These are phyloP conservation scores for Trichoderma aggressivum DNA, from an alignment of 2,329 filamentous ascomycete species.

Conservation along the genomic window DNA sequence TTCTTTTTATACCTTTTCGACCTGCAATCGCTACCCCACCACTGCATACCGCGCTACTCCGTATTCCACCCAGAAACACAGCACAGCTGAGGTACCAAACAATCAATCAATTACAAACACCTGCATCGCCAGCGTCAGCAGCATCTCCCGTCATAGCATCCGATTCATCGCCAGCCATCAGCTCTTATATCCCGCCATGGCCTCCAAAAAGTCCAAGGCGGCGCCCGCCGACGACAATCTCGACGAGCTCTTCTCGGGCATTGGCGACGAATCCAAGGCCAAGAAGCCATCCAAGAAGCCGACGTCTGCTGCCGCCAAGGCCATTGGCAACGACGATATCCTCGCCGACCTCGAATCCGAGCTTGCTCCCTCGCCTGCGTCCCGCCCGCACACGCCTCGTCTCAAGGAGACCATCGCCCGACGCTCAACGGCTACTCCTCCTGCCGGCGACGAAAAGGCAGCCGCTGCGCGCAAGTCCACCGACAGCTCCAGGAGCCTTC, in stretches of 20 bases:
- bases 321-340: slow-evolving; percentile 64
- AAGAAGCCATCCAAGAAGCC: slow-evolving; percentile 51
- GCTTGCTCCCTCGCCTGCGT: slow-evolving; percentile 68
- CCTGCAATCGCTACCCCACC: slow-evolving; percentile 8
- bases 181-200: slow-evolving; percentile 43
- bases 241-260: slow-evolving; percentile 62
- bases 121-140: not conserved
- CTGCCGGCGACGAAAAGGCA: slow-evolving; percentile 62
- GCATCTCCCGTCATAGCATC: not conserved
- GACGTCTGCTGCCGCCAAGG: slow-evolving; percentile 48
- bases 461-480: slow-evolving; percentile 63
- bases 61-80: not conserved
- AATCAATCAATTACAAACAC: not conserved
- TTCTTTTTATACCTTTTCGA: not conserved
- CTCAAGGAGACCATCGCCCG: slow-evolving; percentile 51
- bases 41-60: slow-evolving; percentile 1
- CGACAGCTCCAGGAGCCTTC: slow-evolving; percentile 70
- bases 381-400: slow-evolving; percentile 80
- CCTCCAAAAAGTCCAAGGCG: slow-evolving; percentile 58
- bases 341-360: slow-evolving; percentile 77
- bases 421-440: slow-evolving; percentile 48
- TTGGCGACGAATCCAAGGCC: slow-evolving; percentile 50
- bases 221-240: slow-evolving; percentile 58
- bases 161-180: not conserved
- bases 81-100: not conserved